Evolutionary conservation across 257 asterid genomes (phyloP), one percentile per base, ranked within the genome.

Genomic region (Oldenlandia corymbosa): DNA sequence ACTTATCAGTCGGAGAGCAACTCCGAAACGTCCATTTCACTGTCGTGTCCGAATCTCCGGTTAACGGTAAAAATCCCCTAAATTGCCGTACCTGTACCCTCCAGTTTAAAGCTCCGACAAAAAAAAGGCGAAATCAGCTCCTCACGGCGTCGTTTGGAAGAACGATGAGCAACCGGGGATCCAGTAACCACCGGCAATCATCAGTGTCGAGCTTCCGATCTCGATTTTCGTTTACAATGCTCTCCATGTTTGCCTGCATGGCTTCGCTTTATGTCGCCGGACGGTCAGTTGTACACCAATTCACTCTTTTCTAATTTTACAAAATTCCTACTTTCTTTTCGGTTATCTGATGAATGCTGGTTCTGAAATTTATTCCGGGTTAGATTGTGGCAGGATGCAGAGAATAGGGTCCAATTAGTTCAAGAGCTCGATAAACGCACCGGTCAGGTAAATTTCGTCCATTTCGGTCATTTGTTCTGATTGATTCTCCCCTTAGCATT

Each of bases 301-400:
- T 34, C 17, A 14, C 42, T 55, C 46, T 63, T 23, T 26, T 41
- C 14, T 67, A 21, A 46, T 26, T 53, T 74, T 39, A 54, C 20
- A 61, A 55, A 36, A 5, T 27, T 28, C 0, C 5, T 1, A 39
- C 39, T 57, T 53, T 65, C 4, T 53, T 34, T 46, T 5, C 18
- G 12, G 21, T 41, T 36, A 30, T n/a, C n/a, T n/a, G n/a, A n/a
- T 17, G 4, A 13, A 53, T 56, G 50, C 63, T 61, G 56, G n/a
- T n/a, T 54, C 16, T 64, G 51, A 37, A 62, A 53, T 60, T 21
- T 46, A 58, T 41, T 32, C 47, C 74, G 69, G 67, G 63, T 65
- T 71, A 90, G 97, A 69, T 66, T 87, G 81, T 90, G 97, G 97
- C 95, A 87, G 78, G 97, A 87, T 20, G 78, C 97, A 18, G 80